Evolutionary conservation across 768 basidiomycete species (phyloP), one percentile per base, ranked within the genome.

Genomic region (Lentinula aciculospora): DNA sequence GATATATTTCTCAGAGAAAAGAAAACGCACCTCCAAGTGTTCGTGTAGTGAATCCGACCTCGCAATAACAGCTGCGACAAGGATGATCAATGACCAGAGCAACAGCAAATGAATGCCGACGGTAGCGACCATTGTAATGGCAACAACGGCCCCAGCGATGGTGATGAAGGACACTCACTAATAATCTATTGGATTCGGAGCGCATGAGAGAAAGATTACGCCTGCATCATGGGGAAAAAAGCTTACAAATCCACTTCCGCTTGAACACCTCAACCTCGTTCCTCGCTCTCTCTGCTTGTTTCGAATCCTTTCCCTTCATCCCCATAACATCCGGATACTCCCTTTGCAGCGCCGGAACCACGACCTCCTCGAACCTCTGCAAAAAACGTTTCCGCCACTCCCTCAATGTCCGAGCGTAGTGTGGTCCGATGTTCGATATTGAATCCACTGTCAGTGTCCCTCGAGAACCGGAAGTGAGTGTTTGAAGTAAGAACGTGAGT

Each of bases 231-330:
- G n/a, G n/a, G n/a, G n/a, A n/a, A n/a, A n/a, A n/a, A n/a, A n/a
- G n/a, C 81, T 69, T 62, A 86, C 83, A 88, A 64, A 82, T 78
- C 86, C 86, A 88, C 67, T 88, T 89, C 57, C 86, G 69, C 66
- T 80, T 81, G 70, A 92, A 92, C 28, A 89, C 84, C 64, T 87
- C 84, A 46, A 88, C 78, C 66, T 88, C 88, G 50, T 76, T 72
- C 40, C 66, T 70, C 9, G 76, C 79, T 23, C 70, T 63, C 12
- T 64, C 63, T n/a, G n/a, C n/a, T n/a, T n/a, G n/a, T n/a, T n/a
- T n/a, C n/a, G n/a, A n/a, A n/a, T 10, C 75, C 72, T 46, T 69
- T 17, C 28, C 8, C 47, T 28, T 13, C 51, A 39, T n/a, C n/a
- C 21, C 70, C 74, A 83, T 82, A 57, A 83, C 74, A 17, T 77